A percentile compares a stretch with the other conserved stretches of the same genome.
Evolutionary conservation across 2,329 filamentous ascomycete genomes (phyloP).

Genomic region (Graphilbum ipis-grandicollis): DNA sequence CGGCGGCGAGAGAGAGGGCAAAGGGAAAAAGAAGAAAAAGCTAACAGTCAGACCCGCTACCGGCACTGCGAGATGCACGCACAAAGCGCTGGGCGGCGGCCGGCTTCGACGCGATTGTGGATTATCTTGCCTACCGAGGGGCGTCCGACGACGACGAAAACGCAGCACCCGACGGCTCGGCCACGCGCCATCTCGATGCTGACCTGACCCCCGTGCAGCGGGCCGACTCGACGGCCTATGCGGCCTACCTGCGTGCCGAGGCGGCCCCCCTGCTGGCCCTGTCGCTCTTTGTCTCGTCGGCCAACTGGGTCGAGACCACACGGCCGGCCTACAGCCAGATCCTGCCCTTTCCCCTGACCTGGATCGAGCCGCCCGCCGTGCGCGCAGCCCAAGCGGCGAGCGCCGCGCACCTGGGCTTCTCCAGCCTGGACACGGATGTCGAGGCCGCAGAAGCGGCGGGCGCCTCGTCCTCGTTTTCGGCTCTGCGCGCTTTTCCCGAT

Average conservation of each 20-base stretch:
- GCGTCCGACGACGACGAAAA: not conserved
- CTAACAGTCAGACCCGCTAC: conserved; percentile 28
- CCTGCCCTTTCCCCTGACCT: conserved; percentile 75
- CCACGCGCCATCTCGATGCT: conserved; percentile 18
- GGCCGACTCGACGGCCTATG: conserved; percentile 33
- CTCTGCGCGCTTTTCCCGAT: conserved; percentile 7
- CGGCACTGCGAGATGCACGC: conserved; percentile 32
- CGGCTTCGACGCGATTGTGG: conserved; percentile 44
- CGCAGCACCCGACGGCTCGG: not conserved
- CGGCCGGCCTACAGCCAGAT: conserved; percentile 66
- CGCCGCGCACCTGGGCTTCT: conserved; percentile 53
- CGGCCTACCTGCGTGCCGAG: conserved; percentile 55
- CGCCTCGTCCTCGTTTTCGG: conserved; percentile 13
- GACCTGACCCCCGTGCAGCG: conserved; percentile 20
- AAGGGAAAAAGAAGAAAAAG: no score
- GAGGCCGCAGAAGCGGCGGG: conserved; percentile 15
- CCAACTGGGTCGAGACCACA: conserved; percentile 67
- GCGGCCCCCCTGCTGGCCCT: conserved; percentile 70
- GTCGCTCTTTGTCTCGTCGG: conserved; percentile 74
- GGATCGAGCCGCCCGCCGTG: conserved; percentile 60
- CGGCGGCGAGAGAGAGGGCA: no score
- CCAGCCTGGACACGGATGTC: conserved; percentile 41
- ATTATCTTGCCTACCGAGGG: conserved; percentile 26
- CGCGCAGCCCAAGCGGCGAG: conserved; percentile 52
- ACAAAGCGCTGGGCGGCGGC: conserved; percentile 33